These are phyloP conservation scores for Solanum hybrid DNA, from an alignment of 305 asterid species.

Conservation along the genomic window DNA sequence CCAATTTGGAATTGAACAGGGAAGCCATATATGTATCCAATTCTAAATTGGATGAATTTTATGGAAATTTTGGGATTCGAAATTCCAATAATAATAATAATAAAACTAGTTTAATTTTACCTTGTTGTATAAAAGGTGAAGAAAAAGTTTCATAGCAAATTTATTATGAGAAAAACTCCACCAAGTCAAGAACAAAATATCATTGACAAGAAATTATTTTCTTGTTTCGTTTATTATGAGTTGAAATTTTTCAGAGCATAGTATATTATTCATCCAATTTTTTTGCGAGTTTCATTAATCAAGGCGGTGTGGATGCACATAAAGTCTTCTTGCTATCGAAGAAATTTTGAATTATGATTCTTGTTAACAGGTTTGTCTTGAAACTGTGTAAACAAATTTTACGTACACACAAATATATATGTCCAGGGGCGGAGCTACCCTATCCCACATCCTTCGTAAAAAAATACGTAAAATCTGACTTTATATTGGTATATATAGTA, in stretches of 20 bases:
- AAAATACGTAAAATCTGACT: not conserved
- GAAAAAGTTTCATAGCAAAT: not conserved
- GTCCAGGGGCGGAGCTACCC: too few relatives aligned
- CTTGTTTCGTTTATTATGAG: not conserved
- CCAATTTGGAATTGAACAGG: not conserved
- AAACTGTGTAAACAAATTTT: not conserved
- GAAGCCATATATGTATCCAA: not conserved
- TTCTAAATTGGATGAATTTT: too few relatives aligned
- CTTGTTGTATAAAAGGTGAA: not conserved
- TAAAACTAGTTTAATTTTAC: not conserved
- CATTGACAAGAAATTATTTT: not conserved
- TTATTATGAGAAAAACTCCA: not conserved
- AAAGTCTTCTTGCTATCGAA: not conserved
- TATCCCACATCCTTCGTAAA: too few relatives aligned
- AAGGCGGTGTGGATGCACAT: not conserved
- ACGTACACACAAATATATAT: too few relatives aligned
- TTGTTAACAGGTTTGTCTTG: not conserved
- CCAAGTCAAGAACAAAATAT: not conserved
- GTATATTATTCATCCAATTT: not conserved
- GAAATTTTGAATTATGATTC: not conserved
- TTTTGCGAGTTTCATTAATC: not conserved
- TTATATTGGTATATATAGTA: too few relatives aligned
- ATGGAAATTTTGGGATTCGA: not conserved
- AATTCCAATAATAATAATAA: too few relatives aligned
- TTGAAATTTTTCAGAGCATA: too few relatives aligned